Evolutionary conservation across 2,329 filamentous ascomycete species (phyloP).

Genomic region (Calonectria pseudoturangicola): DNA sequence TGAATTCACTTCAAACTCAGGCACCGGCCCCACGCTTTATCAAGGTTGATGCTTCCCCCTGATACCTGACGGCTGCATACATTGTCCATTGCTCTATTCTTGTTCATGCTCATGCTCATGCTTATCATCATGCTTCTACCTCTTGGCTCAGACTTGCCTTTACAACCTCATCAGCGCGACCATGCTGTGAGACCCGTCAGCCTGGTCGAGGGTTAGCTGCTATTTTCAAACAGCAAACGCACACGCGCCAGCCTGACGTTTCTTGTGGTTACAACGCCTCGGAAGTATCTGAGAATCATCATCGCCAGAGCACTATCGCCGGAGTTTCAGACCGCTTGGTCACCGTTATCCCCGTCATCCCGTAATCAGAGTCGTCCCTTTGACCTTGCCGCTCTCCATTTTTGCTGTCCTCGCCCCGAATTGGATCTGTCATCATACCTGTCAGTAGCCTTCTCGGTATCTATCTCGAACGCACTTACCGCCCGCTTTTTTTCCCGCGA

Average conservation of each 20-base stretch:
- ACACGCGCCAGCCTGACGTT: slow-evolving; percentile 57
- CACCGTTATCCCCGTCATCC: slow-evolving; percentile 57
- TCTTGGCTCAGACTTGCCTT: slow-evolving; percentile 80
- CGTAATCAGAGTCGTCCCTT: slow-evolving; percentile 78
- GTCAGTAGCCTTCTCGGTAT: slow-evolving; percentile 36
- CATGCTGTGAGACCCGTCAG: slow-evolving; percentile 46
- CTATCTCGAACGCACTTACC: slow-evolving; percentile 67
- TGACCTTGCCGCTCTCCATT: slow-evolving; percentile 82
- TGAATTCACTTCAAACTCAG: slow-evolving; percentile 15
- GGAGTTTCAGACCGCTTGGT: slow-evolving; percentile 45
- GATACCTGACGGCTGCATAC: slow-evolving; percentile 6
- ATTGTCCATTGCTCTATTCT: slow-evolving; percentile 16
- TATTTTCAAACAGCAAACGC: slow-evolving; percentile 66
- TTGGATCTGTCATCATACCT: slow-evolving; percentile 76
- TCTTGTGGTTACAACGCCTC: slow-evolving; percentile 67
- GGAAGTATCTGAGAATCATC: slow-evolving; percentile 88
- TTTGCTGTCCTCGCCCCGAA: slow-evolving; percentile 89
- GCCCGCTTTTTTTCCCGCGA: slow-evolving; percentile 95
- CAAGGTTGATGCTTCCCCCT: slow-evolving; percentile 1
- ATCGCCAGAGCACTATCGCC: slow-evolving; percentile 64
- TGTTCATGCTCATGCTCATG: background rate
- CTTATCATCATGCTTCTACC: background rate
- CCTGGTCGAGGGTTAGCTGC: slow-evolving; percentile 63
- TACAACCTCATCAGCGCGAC: slow-evolving; percentile 70
- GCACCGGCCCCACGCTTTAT: background rate